phyloP scores from a whole-genome alignment of 345 rosid species.

The Odontarrhena argentea region DNA sequence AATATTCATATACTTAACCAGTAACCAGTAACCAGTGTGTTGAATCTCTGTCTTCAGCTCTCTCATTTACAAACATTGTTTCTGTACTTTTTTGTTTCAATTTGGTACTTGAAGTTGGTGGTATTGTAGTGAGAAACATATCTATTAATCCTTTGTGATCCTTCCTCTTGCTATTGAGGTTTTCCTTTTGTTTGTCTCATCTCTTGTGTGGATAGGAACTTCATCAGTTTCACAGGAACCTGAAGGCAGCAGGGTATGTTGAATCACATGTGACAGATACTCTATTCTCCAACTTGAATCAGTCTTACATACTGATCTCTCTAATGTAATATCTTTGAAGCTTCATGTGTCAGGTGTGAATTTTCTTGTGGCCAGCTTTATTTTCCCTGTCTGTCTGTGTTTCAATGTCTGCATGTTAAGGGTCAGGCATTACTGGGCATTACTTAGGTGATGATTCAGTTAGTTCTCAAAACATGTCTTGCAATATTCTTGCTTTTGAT shows the following conservation, averaged over 20 bases:
- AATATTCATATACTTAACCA: conserved; percentile 38
- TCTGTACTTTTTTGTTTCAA: conserved; percentile 30
- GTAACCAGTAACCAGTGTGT: conserved; percentile 27
- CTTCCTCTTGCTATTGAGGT: conserved; percentile 39
- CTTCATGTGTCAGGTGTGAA: conserved; percentile 49
- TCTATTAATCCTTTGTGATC: conserved; percentile 24
- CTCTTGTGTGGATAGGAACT: conserved; percentile 40
- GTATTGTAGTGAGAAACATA: conserved; percentile 21
- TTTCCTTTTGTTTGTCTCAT: conserved; percentile 20
- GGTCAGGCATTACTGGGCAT: background rate
- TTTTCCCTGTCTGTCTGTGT: background rate
- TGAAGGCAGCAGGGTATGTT: conserved; percentile 38
- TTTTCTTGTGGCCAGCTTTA: conserved; percentile 2
- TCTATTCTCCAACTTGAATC: background rate
- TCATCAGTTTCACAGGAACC: conserved; percentile 28
- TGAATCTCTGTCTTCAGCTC: conserved; percentile 34
- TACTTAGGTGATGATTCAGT: too few species aligned
- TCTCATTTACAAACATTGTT: conserved; percentile 37
- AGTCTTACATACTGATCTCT: background rate
- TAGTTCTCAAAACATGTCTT: too few species aligned
- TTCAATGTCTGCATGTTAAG: background rate
- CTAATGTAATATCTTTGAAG: conserved; percentile 40
- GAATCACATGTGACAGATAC: background rate
- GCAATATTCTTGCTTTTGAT: too few species aligned
- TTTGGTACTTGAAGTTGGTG: conserved; percentile 16